These are phyloP conservation scores for Erysimum cheiranthoides DNA, from an alignment of 345 rosid species.

Conservation along the genomic window DNA sequence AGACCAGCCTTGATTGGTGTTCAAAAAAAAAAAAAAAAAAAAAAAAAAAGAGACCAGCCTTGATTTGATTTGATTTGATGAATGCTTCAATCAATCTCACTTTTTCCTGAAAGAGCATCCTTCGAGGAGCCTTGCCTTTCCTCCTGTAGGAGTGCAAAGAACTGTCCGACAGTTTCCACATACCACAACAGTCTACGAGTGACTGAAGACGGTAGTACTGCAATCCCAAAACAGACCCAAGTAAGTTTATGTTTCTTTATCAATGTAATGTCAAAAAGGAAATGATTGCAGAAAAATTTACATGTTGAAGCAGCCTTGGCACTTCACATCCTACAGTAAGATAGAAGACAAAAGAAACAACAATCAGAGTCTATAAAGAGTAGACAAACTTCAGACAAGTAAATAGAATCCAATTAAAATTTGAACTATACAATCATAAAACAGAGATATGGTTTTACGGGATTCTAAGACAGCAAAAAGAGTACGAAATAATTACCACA, in stretches of 20 bases:
- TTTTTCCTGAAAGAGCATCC: constrained; percentile 80
- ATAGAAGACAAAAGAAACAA: neutral
- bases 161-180: constrained; percentile 80
- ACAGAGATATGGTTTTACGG: no score
- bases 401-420: neutral
- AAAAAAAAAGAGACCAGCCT: neutral
- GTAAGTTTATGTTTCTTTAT: neutral
- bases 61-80: neutral
- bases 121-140: constrained; percentile 68
- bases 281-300: constrained; percentile 26
- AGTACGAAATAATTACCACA: neutral
- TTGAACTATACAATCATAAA: neutral
- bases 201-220: constrained; percentile 81
- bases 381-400: neutral
- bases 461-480: neutral
- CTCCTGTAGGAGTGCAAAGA: constrained; percentile 79
- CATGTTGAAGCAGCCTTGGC: constrained; percentile 85
- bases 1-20: neutral
- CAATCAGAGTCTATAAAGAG: neutral
- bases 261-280: neutral
- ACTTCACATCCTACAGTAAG: constrained; percentile 68
- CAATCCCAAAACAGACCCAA: constrained; percentile 3
- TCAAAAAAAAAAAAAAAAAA: no score
- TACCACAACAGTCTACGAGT: constrained; percentile 77
- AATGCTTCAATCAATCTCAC: constrained; percentile 47